Evolutionary conservation across 805 yeast species (phyloP).

Genomic region (Saturnispora silvae): DNA sequence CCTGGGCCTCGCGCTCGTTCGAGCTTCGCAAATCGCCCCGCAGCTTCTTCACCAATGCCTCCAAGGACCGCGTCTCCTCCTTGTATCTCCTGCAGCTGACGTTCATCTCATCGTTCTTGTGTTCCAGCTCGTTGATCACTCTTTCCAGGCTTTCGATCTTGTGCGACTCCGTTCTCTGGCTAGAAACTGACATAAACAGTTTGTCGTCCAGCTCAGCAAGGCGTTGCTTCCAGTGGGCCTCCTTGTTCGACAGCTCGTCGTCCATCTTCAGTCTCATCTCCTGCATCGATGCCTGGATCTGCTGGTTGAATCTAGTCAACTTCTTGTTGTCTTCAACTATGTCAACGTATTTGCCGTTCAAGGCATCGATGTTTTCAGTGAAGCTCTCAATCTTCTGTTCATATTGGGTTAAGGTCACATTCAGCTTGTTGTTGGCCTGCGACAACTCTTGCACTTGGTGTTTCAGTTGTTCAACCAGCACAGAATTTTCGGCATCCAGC

Average conservation of each 20-base stretch:
- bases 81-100: constrained; percentile 41
- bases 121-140: constrained; percentile 41
- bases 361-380: constrained; percentile 21
- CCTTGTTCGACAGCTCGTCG: constrained; percentile 40
- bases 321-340: constrained; percentile 60
- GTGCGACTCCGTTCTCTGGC: constrained; percentile 43
- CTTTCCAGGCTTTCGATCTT: constrained; percentile 40
- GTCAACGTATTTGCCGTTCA: constrained; percentile 45
- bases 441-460: constrained; percentile 28
- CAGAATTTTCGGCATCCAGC: constrained; percentile 23
- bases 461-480: constrained; percentile 22
- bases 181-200: constrained; percentile 36
- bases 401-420: constrained; percentile 20
- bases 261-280: constrained; percentile 39
- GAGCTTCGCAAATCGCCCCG: constrained; percentile 33
- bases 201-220: constrained; percentile 42
- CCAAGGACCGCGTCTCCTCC: constrained; percentile 48
- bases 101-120: constrained; percentile 40
- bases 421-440: constrained; percentile 23
- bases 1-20: constrained; percentile 35
- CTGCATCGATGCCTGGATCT: constrained; percentile 35
- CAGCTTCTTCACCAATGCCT: constrained; percentile 37
- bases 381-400: constrained; percentile 16
- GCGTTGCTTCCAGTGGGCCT: constrained; percentile 49
- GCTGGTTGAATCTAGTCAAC: constrained; percentile 42